Conservation (phyloP, 345 rosid genomes). For the Euphorbia peplus region DNA sequence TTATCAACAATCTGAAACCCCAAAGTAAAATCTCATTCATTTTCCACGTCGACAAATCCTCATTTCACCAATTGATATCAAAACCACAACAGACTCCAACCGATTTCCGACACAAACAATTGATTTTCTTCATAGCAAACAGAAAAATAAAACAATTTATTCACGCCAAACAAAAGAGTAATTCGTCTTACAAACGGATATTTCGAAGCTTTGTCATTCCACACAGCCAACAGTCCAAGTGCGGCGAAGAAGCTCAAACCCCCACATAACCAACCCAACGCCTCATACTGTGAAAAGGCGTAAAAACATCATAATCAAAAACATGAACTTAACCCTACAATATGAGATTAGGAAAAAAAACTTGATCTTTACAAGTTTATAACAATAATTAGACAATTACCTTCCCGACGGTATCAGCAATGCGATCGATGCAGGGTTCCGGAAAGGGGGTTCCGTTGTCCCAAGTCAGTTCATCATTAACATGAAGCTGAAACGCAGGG, state of each 20-base stretch:
- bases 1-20: neutral
- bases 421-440: constrained; percentile 95
- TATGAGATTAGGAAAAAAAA: neutral
- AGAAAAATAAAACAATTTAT: neutral
- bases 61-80: neutral
- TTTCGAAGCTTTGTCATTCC: constrained; percentile 91
- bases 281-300: constrained; percentile 64
- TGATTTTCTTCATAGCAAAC: neutral
- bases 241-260: constrained; percentile 79
- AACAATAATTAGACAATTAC: no score
- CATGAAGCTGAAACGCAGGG: constrained; percentile 48
- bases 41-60: neutral
- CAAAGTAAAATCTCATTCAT: neutral
- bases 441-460: constrained; percentile 93
- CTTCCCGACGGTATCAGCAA: constrained; percentile 97
- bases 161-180: neutral
- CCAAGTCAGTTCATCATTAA: constrained; percentile 88
- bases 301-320: neutral
- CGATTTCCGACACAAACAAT: neutral
- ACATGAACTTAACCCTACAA: neutral
- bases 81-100: neutral
- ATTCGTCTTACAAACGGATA: constrained; percentile 69
- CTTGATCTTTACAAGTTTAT: neutral
- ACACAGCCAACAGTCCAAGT: constrained; percentile 65
- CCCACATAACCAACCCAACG: constrained; percentile 94